A percentile compares a stretch with the other conserved stretches of the same genome.
These are phyloP conservation scores for Quercus dentata DNA, from an alignment of 306 rosid species.

Conservation along the genomic window DNA sequence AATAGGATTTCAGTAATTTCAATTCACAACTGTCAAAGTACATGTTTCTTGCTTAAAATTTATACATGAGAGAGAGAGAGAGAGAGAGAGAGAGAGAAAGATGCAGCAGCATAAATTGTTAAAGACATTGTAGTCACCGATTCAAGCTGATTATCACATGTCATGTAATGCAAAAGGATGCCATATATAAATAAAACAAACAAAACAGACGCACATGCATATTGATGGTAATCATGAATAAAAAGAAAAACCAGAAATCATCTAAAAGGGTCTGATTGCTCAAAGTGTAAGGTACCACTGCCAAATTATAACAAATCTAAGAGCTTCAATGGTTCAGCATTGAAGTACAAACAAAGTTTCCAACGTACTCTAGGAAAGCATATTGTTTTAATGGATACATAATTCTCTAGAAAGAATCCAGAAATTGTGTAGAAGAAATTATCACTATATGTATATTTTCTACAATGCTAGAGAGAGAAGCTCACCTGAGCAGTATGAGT, in stretches of 20 bases:
- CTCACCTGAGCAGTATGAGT: conserved; percentile 80
- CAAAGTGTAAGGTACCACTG: neutral
- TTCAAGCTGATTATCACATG: neutral
- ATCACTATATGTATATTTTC: conserved; percentile 2
- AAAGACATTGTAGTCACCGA: neutral
- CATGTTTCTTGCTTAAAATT: conserved; percentile 7
- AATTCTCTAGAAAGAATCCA: conserved; percentile 8
- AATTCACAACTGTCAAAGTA: conserved; percentile 21
- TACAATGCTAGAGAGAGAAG: conserved; percentile 10
- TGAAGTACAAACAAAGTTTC: neutral
- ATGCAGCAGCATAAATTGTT: conserved; percentile 17
- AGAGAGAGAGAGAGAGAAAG: neutral
- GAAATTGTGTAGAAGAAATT: conserved; percentile 15
- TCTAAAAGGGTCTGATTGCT: neutral
- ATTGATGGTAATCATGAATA: neutral
- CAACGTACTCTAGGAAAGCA: neutral
- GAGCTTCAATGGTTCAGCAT: neutral
- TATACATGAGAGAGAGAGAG: neutral
- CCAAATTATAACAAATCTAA: neutral
- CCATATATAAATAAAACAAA: neutral
- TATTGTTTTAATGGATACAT: neutral
- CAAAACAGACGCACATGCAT: neutral
- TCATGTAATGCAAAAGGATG: neutral
- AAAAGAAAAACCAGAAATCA: neutral
- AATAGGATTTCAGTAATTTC: conserved; percentile 32